Conservation (phyloP, 2,329 filamentous ascomycete genomes). For the Trichoderma asperellum region DNA sequence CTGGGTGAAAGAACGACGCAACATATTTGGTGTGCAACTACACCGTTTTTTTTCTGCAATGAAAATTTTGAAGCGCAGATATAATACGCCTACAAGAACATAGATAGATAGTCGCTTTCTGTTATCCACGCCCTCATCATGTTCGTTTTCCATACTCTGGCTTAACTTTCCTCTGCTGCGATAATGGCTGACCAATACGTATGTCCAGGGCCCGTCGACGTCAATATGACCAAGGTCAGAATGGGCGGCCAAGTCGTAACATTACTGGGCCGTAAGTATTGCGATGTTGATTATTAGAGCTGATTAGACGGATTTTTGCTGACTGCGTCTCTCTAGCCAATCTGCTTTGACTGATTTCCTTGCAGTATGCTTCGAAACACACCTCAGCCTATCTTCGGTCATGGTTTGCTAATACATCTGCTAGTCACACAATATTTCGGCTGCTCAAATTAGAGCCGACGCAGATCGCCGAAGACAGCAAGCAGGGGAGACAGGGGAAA, state of each 20-base stretch:
- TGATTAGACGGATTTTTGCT: slow-evolving; percentile 4
- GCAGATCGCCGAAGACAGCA: slow-evolving; percentile 53
- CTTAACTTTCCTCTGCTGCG: not conserved
- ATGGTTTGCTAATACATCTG: slow-evolving; percentile 31
- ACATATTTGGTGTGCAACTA: not conserved
- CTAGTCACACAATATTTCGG: slow-evolving; percentile 73
- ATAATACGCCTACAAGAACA: not conserved
- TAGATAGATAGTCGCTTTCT: not conserved
- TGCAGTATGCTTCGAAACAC: slow-evolving; percentile 44
- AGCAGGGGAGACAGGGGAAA: slow-evolving; percentile 30
- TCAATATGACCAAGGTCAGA: slow-evolving; percentile 30
- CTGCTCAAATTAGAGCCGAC: slow-evolving; percentile 56
- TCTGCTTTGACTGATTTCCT: slow-evolving; percentile 60
- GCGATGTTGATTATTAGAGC: not conserved
- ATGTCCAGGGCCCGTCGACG: slow-evolving; percentile 29
- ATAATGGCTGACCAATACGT: not conserved
- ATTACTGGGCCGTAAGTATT: slow-evolving; percentile 47
- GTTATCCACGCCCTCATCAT: not conserved
- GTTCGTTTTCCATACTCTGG: slow-evolving; percentile 1
- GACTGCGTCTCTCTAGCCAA: slow-evolving; percentile 41
- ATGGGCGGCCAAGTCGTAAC: slow-evolving; percentile 38
- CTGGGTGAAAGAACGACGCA: slow-evolving; percentile 28
- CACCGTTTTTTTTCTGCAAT: not conserved
- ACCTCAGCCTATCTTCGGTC: slow-evolving; percentile 65
- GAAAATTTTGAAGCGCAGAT: not conserved